These are phyloP conservation scores for Yamadazyma siamensis DNA, from an alignment of 1,139 yeast genomes.

Conservation along the genomic window DNA sequence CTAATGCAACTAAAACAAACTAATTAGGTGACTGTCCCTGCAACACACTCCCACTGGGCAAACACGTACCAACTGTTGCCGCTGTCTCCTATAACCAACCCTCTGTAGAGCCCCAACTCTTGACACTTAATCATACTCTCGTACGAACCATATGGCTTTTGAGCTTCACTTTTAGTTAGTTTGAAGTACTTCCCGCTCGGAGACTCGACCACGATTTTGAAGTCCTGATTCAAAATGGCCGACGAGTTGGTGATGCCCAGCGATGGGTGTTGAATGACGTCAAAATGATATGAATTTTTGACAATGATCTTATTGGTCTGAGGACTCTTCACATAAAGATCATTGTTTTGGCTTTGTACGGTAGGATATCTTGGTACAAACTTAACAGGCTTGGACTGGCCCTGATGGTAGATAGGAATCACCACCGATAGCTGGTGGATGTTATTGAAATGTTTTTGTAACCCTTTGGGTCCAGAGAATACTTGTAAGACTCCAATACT, in stretches of 20 bases:
- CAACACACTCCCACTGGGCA: constrained; percentile 81
- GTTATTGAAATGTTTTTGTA: constrained; percentile 55
- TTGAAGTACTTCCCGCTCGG: constrained; percentile 80
- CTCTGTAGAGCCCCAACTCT: constrained; percentile 81
- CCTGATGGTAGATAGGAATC: constrained; percentile 74
- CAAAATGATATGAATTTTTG: constrained; percentile 62
- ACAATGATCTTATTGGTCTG: constrained; percentile 62
- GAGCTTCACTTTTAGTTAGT: constrained; percentile 46
- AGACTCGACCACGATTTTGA: constrained; percentile 68
- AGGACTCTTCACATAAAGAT: constrained; percentile 80
- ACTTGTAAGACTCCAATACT: constrained; percentile 72
- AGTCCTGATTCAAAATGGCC: constrained; percentile 40
- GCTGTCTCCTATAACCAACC: constrained; percentile 74
- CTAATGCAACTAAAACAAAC: too few species aligned
- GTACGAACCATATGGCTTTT: constrained; percentile 52
- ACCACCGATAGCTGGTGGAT: constrained; percentile 72
- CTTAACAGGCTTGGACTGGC: constrained; percentile 50
- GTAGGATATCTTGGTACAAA: constrained; percentile 77
- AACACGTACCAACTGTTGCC: constrained; percentile 86
- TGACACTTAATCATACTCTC: constrained; percentile 55
- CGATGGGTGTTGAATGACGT: constrained; percentile 62
- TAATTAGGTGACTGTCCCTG: constrained; percentile 17
- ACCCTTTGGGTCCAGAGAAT: constrained; percentile 68
- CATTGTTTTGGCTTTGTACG: constrained; percentile 64
- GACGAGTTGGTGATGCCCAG: constrained; percentile 42